These are phyloP conservation scores for Malassezia psittaci DNA, from an alignment of 1,284 basidiomycete genomes.

Conservation along the genomic window DNA sequence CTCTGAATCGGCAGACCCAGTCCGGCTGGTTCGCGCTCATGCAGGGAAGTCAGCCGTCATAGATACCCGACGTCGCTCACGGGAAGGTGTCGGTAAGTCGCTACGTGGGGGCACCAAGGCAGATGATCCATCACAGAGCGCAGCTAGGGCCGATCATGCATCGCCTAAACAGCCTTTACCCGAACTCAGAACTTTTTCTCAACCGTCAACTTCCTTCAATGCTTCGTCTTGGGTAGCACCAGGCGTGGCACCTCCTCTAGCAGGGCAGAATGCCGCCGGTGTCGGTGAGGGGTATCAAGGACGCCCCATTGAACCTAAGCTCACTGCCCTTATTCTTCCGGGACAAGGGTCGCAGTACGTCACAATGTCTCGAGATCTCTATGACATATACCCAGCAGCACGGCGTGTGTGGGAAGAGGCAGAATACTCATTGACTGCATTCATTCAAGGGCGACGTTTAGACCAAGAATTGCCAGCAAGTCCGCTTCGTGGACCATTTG, in stretches of 20 bases:
- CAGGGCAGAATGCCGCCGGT: conserved; percentile 22
- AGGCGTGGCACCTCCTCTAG: conserved; percentile 25
- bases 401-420: conserved; percentile 39
- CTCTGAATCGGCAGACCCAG: conserved; percentile 4
- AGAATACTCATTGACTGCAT: conserved; percentile 35
- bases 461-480: conserved; percentile 16
- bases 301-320: conserved; percentile 27
- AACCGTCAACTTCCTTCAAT: conserved; percentile 41
- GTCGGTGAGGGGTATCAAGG: conserved; percentile 22
- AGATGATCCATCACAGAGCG: not conserved
- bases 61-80: conserved; percentile 29
- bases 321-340: conserved; percentile 39
- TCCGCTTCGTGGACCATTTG: conserved; percentile 24
- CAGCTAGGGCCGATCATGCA: not conserved
- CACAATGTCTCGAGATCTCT: conserved; percentile 43
- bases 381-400: conserved; percentile 33
- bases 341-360: conserved; percentile 46
- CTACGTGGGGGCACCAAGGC: not conserved
- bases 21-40: conserved; percentile 22
- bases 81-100: not conserved
- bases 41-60: conserved; percentile 38
- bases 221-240: conserved; percentile 33
- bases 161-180: conserved; percentile 25
- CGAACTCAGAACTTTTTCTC: conserved; percentile 41
- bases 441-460: conserved; percentile 22